phyloP scores from a whole-genome alignment of 78 protist species.

The Cavenderia fasciculata region DNA sequence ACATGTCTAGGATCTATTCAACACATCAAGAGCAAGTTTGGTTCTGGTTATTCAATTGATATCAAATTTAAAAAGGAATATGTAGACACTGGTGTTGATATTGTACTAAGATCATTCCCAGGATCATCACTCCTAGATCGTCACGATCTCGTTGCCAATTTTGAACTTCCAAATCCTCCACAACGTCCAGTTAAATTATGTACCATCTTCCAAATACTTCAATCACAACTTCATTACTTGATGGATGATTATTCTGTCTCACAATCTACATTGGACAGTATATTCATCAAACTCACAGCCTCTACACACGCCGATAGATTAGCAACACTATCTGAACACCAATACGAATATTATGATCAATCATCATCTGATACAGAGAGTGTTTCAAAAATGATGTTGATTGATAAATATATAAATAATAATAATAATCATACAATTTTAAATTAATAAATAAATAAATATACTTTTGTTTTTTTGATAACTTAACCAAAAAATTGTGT shows the following conservation, averaged over 20 bases:
- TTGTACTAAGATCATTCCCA: conserved; percentile 29
- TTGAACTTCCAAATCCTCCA: conserved; percentile 41
- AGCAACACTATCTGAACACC: too few species aligned
- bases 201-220: conserved; percentile 17
- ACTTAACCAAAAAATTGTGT: too few species aligned
- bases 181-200: conserved; percentile 26
- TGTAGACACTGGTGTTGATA: conserved; percentile 14
- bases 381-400: too few species aligned
- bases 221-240: not conserved
- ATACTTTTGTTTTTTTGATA: too few species aligned
- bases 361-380: too few species aligned
- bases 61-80: conserved; percentile 57
- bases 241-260: conserved; percentile 52
- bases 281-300: conserved; percentile 51
- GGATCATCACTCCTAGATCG: conserved; percentile 3
- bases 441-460: too few species aligned
- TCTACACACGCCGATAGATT: conserved; percentile 6
- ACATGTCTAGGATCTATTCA: conserved; percentile 78
- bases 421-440: too few species aligned
- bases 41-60: conserved; percentile 73
- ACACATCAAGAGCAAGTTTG: conserved; percentile 68
- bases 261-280: conserved; percentile 41
- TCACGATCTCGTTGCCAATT: conserved; percentile 54
- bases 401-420: too few species aligned
- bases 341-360: too few species aligned